These are phyloP conservation scores for Candida ficus DNA, from an alignment of 805 yeast genomes.

Conservation along the genomic window DNA sequence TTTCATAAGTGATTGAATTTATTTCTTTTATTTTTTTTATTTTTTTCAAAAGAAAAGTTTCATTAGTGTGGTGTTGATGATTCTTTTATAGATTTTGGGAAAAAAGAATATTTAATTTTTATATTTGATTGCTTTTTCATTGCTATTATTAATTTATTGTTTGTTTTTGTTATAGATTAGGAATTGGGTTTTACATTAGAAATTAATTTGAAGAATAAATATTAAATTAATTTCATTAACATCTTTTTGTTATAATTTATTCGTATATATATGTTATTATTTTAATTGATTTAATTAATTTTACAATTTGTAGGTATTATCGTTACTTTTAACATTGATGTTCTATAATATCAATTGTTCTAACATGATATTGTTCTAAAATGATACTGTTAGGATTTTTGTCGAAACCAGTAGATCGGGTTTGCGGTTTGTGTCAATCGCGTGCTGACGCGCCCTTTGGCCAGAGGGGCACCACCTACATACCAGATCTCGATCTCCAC, in stretches of 20 bases:
- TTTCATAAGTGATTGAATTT: no score
- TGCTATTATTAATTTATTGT: neutral
- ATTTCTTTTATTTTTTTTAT: neutral
- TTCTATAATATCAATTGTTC: no score
- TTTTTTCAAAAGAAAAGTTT: neutral
- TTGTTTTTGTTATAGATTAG: neutral
- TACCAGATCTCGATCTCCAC: no score
- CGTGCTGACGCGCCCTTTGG: no score
- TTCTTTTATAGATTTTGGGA: neutral
- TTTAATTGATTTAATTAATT: neutral
- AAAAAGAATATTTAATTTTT: neutral
- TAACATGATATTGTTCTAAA: no score
- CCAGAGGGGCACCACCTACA: no score
- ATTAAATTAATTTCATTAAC: neutral
- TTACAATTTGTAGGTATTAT: no score
- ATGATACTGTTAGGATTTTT: no score
- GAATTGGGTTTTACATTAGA: slow-evolving; percentile 1
- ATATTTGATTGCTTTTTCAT: neutral
- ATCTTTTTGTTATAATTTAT: slow-evolving; percentile 5
- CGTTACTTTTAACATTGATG: no score
- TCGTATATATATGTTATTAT: slow-evolving; percentile 4
- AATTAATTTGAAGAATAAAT: neutral
- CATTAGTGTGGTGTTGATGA: slow-evolving; percentile 25
- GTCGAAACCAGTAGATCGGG: no score
- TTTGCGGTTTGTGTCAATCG: no score